Percentiles rank a stretch among this genome's conserved stretches.
Evolutionary conservation across 495 filamentous ascomycete species (phyloP).

Genomic region (Sabuloglossum arenarium): DNA sequence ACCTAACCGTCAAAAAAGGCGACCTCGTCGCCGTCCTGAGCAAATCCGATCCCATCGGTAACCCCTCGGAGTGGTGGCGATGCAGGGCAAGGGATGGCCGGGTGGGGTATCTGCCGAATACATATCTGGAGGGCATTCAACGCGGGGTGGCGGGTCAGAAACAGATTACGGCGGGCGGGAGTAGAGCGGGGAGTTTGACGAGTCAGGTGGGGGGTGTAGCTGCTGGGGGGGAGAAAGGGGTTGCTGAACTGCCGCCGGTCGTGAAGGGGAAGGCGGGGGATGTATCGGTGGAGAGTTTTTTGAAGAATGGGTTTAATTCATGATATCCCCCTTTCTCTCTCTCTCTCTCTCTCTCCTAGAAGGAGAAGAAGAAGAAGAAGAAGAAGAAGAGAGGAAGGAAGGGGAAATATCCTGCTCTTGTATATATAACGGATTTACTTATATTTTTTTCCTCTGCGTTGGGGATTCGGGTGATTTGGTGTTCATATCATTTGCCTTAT

Average conservation of each 20-base stretch:
- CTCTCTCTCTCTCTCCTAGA: too few species aligned
- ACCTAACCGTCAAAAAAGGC: slow-evolving; percentile 83
- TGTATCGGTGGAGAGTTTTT: slow-evolving; percentile 68
- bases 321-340: slow-evolving; percentile 9
- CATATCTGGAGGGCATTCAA: slow-evolving; percentile 71
- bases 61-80: slow-evolving; percentile 90
- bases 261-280: slow-evolving; percentile 21
- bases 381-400: too few species aligned
- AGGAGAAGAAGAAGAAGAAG: too few species aligned
- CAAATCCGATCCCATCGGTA: slow-evolving; percentile 82
- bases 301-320: slow-evolving; percentile 76
- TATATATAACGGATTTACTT: too few species aligned
- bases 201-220: slow-evolving; percentile 29
- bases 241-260: slow-evolving; percentile 7
- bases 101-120: slow-evolving; percentile 74
- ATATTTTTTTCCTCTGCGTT: too few species aligned
- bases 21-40: slow-evolving; percentile 87
- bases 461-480: too few species aligned
- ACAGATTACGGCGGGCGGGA: slow-evolving; percentile 25
- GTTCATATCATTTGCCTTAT: too few species aligned
- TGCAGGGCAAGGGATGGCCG: slow-evolving; percentile 82
- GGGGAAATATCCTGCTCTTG: too few species aligned
- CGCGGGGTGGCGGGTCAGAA: slow-evolving; percentile 25
- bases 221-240: slow-evolving; percentile 20
- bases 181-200: slow-evolving; percentile 30